Percentiles rank a stretch among this genome's conserved stretches.
Conservation (phyloP, 164 flowering plant species). For the Vitis vinifera region DNA sequence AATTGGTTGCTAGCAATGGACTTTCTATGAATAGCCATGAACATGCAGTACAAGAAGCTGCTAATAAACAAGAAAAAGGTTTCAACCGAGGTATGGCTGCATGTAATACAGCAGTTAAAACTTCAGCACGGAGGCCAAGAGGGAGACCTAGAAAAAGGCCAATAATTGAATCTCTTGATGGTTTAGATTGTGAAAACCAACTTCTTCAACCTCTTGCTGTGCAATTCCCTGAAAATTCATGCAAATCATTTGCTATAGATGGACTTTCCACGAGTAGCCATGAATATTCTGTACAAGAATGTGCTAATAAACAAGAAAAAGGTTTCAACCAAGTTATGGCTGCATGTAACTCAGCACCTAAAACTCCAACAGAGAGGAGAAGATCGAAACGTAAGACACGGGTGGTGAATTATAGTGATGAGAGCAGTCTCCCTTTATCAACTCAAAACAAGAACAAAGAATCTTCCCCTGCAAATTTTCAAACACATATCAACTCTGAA, state of each 20-base stretch:
- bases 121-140: constrained; percentile 14
- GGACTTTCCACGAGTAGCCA: constrained; percentile 5
- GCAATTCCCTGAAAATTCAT: constrained; percentile 31
- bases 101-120: constrained; percentile 14
- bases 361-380: constrained; percentile 15
- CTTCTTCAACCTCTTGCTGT: constrained; percentile 24
- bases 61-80: constrained; percentile 13
- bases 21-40: constrained; percentile 14
- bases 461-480: too few relatives aligned
- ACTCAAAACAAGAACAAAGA: too few relatives aligned
- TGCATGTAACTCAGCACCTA: constrained; percentile 13
- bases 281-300: constrained; percentile 10
- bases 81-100: constrained; percentile 7
- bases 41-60: neutral
- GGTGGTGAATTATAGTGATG: too few relatives aligned
- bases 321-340: constrained; percentile 4
- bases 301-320: constrained; percentile 12
- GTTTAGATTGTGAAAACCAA: constrained; percentile 13
- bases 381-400: neutral
- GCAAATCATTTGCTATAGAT: constrained; percentile 16
- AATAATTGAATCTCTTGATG: constrained; percentile 14
- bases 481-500: too few relatives aligned
- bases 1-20: constrained; percentile 16
- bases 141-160: constrained; percentile 31
- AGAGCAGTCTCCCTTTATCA: too few relatives aligned